Base-by-base conservation (phyloP, 805 yeast species). In the Zygotorulaspora sp. region DNA sequence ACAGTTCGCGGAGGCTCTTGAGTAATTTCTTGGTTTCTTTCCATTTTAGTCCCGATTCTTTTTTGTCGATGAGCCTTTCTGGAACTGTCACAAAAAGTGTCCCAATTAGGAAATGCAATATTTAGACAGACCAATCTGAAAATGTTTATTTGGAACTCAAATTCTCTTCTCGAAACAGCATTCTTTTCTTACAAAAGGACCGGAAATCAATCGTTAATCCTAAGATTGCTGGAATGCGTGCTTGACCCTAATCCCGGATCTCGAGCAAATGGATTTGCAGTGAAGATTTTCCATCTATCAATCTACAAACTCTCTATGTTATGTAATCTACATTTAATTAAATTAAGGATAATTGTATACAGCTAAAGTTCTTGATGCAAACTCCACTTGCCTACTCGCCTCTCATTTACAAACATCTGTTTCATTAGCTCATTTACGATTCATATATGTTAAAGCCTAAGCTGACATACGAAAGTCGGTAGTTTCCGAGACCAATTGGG, bases 21-120 rank as follows among this genome's bases (percentile, higher is more conserved):
- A 5, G 30, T 14, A n/a, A n/a, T 26, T 14, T 26, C 15, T 26
- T n/a, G 9, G n/a, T 14, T 5, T n/a, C 30, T 4, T 26, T 26
- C 14, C 30, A 26, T 8, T 14, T 26, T 26, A 12, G 30, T 26
- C 30, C 14, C 30, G 30, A 26, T 12, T 10, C 30, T 26, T 26
- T 5, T 26, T 11, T 14, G 17, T 17, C n/a, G 14, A 12, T 9
- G 15, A 26, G 4, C 17, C 8, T 26, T 26, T 26, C 30, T 26
- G 15, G 30, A 26, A 26, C 14, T 26, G 30, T 14, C 17, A 26
- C 12, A 26, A 14, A 26, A 26, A 12, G 12, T 26, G 30, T n/a
- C 30, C 30, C 17, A 26, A 26, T 12, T 14, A 8, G 15, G 30
- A 26, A 14, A 26, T 17, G 30, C 6, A 14, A 26, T 4, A 12